These are phyloP conservation scores for Metschnikowia orientalis DNA, from an alignment of 805 yeast genomes.

Conservation along the genomic window DNA sequence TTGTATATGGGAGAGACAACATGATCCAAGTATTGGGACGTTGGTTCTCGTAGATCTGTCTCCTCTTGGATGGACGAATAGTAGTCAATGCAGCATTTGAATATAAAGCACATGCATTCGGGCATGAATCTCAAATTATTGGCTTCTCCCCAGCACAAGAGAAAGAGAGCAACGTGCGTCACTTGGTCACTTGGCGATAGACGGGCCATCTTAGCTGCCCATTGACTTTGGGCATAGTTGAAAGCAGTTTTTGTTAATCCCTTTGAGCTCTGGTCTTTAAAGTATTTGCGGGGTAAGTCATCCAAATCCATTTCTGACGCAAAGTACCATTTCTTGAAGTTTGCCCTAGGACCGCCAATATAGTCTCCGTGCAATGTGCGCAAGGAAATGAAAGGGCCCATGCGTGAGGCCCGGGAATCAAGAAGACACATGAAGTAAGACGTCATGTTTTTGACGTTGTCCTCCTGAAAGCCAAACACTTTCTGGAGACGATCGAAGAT, in stretches of 20 bases:
- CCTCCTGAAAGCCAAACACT: constrained; percentile 66
- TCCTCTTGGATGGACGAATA: constrained; percentile 46
- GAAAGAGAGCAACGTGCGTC: constrained; percentile 62
- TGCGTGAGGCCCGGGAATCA: constrained; percentile 48
- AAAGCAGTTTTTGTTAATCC: constrained; percentile 3
- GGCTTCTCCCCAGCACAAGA: constrained; percentile 88
- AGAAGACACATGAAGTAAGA: constrained; percentile 26
- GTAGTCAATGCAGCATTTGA: constrained; percentile 72
- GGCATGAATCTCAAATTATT: constrained; percentile 85
- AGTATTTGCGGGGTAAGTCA: constrained; percentile 20
- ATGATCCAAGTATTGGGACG: constrained; percentile 57
- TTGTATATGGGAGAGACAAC: constrained; percentile 70
- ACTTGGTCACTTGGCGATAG: constrained; percentile 51
- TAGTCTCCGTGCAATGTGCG: constrained; percentile 66
- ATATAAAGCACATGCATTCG: constrained; percentile 80
- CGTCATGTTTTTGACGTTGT: constrained; percentile 61
- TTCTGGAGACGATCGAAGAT: constrained; percentile 49
- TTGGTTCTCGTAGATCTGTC: constrained; percentile 22
- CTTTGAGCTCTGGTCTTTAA: constrained; percentile 4
- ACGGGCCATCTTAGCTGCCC: constrained; percentile 49
- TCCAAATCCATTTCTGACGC: constrained; percentile 62
- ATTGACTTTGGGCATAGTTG: constrained; percentile 37
- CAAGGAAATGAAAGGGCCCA: constrained; percentile 53
- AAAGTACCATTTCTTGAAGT: constrained; percentile 73
- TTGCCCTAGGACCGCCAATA: constrained; percentile 66